Percentiles rank a stretch among this genome's conserved stretches.
Evolutionary conservation across 1,284 basidiomycete species (phyloP).

Genomic region (Cutaneotrichosporon mucoides): DNA sequence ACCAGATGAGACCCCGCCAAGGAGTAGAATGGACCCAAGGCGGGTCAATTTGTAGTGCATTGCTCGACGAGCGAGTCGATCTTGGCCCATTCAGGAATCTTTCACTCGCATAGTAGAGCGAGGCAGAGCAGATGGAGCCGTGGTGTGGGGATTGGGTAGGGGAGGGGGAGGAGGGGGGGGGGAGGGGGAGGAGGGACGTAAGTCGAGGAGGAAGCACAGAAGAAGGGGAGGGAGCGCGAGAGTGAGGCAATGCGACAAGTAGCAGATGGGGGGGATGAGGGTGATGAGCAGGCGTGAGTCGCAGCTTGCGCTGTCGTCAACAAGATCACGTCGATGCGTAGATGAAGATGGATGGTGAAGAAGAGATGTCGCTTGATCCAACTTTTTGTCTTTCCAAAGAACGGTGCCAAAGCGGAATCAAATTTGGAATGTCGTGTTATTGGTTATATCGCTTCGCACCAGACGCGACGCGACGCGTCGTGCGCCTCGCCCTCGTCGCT

Average conservation of each 20-base stretch:
- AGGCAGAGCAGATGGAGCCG: conserved; percentile 44
- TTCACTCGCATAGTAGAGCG: conserved; percentile 28
- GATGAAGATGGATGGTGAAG: no score
- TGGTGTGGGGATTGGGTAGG: neutral
- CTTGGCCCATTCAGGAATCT: conserved; percentile 47
- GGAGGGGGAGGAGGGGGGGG: neutral
- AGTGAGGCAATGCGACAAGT: neutral
- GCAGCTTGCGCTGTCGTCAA: neutral
- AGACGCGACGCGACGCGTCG: no score
- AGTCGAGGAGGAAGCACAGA: neutral
- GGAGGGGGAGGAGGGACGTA: neutral
- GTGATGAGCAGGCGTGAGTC: neutral
- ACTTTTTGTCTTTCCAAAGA: no score
- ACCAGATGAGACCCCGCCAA: conserved; percentile 25
- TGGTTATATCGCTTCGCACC: no score
- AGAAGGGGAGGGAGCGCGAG: neutral
- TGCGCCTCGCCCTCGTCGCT: no score
- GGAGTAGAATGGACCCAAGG: conserved; percentile 18
- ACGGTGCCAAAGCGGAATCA: no score
- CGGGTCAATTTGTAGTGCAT: conserved; percentile 22
- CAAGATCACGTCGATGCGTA: neutral
- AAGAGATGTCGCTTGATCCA: no score
- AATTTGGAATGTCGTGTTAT: no score
- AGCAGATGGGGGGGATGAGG: neutral
- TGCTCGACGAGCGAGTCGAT: conserved; percentile 14